Evolutionary conservation across 2,329 filamentous ascomycete genomes (phyloP).

Genomic region (Onygenales sp.): DNA sequence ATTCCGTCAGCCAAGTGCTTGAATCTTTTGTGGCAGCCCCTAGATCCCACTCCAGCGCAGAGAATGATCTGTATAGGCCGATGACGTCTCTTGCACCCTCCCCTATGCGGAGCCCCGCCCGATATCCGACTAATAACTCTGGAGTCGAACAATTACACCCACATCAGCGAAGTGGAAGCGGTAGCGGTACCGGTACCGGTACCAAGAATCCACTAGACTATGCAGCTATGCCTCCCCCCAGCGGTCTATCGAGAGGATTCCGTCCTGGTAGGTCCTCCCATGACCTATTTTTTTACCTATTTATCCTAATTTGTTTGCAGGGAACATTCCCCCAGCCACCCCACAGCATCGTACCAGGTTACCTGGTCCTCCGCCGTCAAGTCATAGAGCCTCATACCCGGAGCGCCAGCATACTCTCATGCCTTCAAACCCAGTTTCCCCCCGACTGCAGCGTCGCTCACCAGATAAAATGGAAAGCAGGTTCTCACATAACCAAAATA

Average conservation of each 20-base stretch:
- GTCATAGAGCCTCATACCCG: not conserved
- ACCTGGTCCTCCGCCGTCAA: conserved; percentile 2
- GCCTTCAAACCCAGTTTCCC: conserved; percentile 1
- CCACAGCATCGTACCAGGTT: conserved; percentile 12
- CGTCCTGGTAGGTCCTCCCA: conserved; percentile 16
- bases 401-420: not conserved
- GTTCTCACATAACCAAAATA: not conserved
- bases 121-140: conserved; percentile 16
- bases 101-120: conserved; percentile 14
- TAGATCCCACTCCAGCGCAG: conserved; percentile 10
- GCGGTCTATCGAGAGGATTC: conserved; percentile 11
- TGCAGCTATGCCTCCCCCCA: conserved; percentile 23
- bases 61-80: conserved; percentile 10
- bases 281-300: not conserved
- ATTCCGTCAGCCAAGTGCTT: conserved; percentile 41
- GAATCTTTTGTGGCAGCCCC: conserved; percentile 21
- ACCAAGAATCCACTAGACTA: conserved; percentile 15
- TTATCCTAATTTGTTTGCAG: conserved; percentile 5
- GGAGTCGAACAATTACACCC: conserved; percentile 29
- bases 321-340: conserved; percentile 6
- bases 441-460: conserved; percentile 3
- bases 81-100: conserved; percentile 15
- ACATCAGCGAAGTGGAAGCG: conserved; percentile 31
- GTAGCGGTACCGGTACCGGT: conserved; percentile 27
- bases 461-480: conserved; percentile 1